phyloP scores from a whole-genome alignment of 1,284 basidiomycete species.

The Leccinum angustisporum region DNA sequence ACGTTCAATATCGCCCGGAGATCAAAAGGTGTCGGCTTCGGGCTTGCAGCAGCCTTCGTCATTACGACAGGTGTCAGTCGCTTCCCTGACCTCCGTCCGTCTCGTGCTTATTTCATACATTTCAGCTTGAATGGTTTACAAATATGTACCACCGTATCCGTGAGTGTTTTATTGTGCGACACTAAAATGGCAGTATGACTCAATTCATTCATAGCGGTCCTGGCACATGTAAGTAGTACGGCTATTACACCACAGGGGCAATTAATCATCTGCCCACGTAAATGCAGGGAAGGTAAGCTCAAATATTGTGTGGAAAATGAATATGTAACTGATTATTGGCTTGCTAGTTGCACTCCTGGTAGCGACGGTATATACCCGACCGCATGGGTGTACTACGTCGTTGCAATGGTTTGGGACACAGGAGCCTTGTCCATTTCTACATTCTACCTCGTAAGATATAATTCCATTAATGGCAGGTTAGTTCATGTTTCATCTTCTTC shows the following conservation, averaged over 20 bases:
- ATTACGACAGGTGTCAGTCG: constrained; percentile 22
- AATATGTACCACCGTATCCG: constrained; percentile 30
- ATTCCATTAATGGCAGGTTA: constrained; percentile 28
- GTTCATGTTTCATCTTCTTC: constrained; percentile 5
- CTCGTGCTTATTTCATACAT: background rate
- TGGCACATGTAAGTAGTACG: constrained; percentile 19
- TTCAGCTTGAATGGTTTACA: constrained; percentile 33
- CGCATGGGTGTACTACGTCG: constrained; percentile 44
- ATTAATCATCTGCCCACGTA: background rate
- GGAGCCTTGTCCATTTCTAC: constrained; percentile 38
- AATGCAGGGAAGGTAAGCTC: constrained; percentile 29
- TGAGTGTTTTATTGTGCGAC: constrained; percentile 13
- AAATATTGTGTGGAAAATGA: background rate
- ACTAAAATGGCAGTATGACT: constrained; percentile 6
- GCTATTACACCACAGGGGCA: background rate
- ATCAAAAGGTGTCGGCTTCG: constrained; percentile 19
- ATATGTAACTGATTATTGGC: background rate
- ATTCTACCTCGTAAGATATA: constrained; percentile 33
- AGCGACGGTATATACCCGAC: constrained; percentile 25
- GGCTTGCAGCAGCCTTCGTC: constrained; percentile 20
- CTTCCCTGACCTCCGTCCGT: background rate
- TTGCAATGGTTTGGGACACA: constrained; percentile 41
- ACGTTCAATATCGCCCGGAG: constrained; percentile 36
- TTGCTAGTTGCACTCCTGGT: constrained; percentile 37
- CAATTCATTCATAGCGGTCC: constrained; percentile 21